Percentiles rank a stretch among this genome's conserved stretches.
phyloP scores from a whole-genome alignment of 768 basidiomycete species.

The Auriscalpium vulgare region DNA sequence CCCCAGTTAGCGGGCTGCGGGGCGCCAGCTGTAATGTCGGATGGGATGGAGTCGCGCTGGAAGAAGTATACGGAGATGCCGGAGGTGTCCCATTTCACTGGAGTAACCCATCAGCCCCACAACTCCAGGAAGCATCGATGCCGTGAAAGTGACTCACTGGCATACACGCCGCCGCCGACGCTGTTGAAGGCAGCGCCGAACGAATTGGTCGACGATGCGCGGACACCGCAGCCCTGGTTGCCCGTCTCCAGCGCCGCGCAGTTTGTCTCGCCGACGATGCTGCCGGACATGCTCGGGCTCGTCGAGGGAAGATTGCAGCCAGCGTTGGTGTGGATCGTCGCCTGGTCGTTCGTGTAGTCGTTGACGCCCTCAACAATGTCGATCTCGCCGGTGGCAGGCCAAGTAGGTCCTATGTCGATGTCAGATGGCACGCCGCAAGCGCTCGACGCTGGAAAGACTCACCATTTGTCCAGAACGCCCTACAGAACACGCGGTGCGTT shows the following conservation, averaged over 20 bases:
- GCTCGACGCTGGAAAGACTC: not conserved
- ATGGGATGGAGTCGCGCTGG: slow-evolving; percentile 61
- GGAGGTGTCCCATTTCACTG: slow-evolving; percentile 68
- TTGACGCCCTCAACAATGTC: slow-evolving; percentile 83
- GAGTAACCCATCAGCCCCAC: slow-evolving; percentile 13
- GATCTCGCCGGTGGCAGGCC: slow-evolving; percentile 69
- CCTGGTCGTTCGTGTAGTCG: slow-evolving; percentile 74
- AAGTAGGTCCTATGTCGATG: slow-evolving; percentile 36
- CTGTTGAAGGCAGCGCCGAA: slow-evolving; percentile 85
- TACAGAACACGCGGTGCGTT: not conserved
- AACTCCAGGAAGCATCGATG: not conserved
- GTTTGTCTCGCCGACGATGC: slow-evolving; percentile 60
- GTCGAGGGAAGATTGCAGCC: slow-evolving; percentile 59
- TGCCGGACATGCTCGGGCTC: slow-evolving; percentile 48
- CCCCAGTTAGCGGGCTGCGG: slow-evolving; percentile 79
- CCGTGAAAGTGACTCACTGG: slow-evolving; percentile 47
- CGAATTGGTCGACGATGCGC: slow-evolving; percentile 47
- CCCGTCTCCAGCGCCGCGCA: slow-evolving; percentile 63
- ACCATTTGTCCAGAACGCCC: slow-evolving; percentile 34
- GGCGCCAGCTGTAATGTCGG: slow-evolving; percentile 64
- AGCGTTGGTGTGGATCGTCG: slow-evolving; percentile 68
- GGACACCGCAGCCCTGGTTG: slow-evolving; percentile 79
- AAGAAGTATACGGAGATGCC: slow-evolving; percentile 85
- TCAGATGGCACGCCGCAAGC: not conserved
- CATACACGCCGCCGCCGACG: slow-evolving; percentile 84